A percentile compares a stretch with the other conserved stretches of the same genome.
Evolutionary conservation across 495 filamentous ascomycete genomes (phyloP).

Genomic region (Podospora australis): DNA sequence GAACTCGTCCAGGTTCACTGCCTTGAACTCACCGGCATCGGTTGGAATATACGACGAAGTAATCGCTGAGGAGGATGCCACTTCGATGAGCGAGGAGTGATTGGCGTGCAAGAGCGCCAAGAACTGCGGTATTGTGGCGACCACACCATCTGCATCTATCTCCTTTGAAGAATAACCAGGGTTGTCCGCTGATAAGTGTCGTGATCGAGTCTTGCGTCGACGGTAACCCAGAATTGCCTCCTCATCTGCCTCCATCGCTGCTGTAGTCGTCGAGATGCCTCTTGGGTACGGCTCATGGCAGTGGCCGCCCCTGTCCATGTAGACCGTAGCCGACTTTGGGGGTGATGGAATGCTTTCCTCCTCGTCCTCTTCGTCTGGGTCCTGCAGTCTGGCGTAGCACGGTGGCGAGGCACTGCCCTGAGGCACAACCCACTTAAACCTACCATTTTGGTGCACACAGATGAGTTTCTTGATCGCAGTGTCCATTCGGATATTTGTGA

Average conservation of each 20-base stretch:
- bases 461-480: slow-evolving; percentile 8
- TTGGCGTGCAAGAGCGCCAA: slow-evolving; percentile 9
- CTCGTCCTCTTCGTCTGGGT: not conserved
- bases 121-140: slow-evolving; percentile 16
- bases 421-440: not conserved
- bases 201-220: not conserved
- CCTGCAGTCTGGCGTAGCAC: not conserved
- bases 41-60: slow-evolving; percentile 5
- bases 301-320: not conserved
- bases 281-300: not conserved
- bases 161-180: not conserved
- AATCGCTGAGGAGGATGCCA: not conserved
- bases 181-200: too few species aligned
- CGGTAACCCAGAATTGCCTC: not conserved
- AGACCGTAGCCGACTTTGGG: too few species aligned
- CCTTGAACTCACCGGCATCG: slow-evolving; percentile 1
- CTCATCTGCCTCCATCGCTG: not conserved
- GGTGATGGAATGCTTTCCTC: not conserved
- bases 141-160: slow-evolving; percentile 3
- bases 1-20: not conserved
- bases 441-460: not conserved
- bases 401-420: not conserved
- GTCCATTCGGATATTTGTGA: slow-evolving; percentile 10
- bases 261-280: not conserved
- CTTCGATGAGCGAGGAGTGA: slow-evolving; percentile 7